Base-by-base conservation (phyloP, 768 basidiomycete species). In the Leccinum variicolor region DNA sequence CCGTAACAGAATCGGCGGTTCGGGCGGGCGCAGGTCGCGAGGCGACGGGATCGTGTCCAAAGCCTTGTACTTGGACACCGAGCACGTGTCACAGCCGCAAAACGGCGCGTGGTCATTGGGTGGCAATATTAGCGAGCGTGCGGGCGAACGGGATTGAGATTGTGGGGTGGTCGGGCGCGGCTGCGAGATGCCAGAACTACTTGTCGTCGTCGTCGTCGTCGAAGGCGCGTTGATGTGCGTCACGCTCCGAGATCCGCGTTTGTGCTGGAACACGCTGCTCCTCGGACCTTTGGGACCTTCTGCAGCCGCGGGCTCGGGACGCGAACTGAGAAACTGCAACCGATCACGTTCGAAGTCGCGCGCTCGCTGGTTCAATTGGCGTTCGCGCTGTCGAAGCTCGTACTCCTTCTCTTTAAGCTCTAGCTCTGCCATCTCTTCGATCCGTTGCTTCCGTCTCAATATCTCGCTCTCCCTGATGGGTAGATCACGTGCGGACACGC, bases 71-170 rank as follows among this genome's bases (percentile, higher is more conserved):
- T 85, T 84, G 50, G 74, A 71, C 13, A 79, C 75, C 5, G 87
- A 86, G 63, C 87, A 89, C 0, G 76, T 70, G 53, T 83, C 83
- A 63, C 87, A 89, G 15, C 85, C 85, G 55, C 87, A 90, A 63
- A 81, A 84, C 1, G 83, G 78, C 1, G 84, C 83, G 59, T 90
- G 87, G 8, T 75, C 71, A 10, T 70, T 66, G 14, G 70, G 50
- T 21, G 65, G 68, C 52, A 63, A 66, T 25, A 73, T 66, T 14
- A 64, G 68, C 14, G 73, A 69, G 19, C 72, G 74, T 34, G 72
- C 36, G 36, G 36, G 17, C 17, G 36, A 39, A 17, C 36, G 17
- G 10, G 36, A 3, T 39, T 39, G 36, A 9, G 17, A 39, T n/a
- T 39, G 36, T 14, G 0, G 33, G 33, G 1, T 33, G 5, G 13